Percentiles rank a stretch among this genome's conserved stretches.
phyloP scores from a whole-genome alignment of 73 alveolate genomes.

The Tetrahymena malaccensis region DNA sequence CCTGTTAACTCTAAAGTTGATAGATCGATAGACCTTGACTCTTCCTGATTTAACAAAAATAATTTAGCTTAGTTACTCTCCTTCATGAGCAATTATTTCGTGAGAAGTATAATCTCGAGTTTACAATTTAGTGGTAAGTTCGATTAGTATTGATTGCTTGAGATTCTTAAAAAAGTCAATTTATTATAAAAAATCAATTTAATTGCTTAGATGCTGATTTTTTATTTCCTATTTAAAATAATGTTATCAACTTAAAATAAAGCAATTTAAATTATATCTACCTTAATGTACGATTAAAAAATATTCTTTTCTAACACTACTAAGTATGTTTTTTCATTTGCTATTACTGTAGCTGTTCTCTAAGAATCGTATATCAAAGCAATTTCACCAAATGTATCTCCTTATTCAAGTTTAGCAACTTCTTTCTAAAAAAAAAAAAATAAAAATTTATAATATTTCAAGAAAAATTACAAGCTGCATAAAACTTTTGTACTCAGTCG shows the following conservation, averaged over 20 bases:
- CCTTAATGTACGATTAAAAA: not conserved
- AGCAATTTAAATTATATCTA: not conserved
- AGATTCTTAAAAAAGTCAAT: not conserved
- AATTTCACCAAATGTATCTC: constrained; percentile 2
- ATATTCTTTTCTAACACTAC: not conserved
- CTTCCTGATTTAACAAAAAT: not conserved
- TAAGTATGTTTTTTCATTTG: not conserved
- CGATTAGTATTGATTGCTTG: not conserved
- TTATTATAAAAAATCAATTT: not conserved
- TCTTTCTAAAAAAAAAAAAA: not conserved
- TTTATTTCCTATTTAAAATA: not conserved
- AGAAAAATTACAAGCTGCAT: constrained; percentile 12
- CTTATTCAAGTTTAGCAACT: constrained; percentile 1
- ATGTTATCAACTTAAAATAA: not conserved
- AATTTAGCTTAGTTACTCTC: not conserved
- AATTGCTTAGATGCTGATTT: not conserved
- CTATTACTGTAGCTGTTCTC: not conserved
- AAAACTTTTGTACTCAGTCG: constrained; percentile 36
- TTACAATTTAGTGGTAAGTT: not conserved
- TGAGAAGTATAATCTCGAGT: not conserved
- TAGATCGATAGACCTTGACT: not conserved
- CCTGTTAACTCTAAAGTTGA: not conserved
- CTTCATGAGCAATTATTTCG: not conserved
- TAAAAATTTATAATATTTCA: not conserved
- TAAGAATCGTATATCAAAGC: not conserved